Conservation (phyloP, 805 yeast genomes). For the Naumovozyma dairenensis region DNA sequence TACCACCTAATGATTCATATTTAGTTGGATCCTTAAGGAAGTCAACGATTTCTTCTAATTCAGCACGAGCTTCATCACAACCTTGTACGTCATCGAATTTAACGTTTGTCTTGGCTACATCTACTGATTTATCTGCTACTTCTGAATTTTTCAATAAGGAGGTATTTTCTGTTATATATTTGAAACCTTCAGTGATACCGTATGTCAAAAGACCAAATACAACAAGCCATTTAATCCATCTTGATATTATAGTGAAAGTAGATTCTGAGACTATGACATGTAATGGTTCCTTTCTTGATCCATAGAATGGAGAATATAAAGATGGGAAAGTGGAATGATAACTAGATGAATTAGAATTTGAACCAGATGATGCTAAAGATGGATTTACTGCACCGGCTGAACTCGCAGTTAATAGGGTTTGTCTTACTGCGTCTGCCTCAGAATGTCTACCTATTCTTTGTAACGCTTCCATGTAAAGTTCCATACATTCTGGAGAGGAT, state of each 20-base stretch:
- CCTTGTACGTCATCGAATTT: constrained; percentile 92
- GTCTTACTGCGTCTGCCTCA: constrained; percentile 62
- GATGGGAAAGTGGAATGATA: constrained; percentile 23
- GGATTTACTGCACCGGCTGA: constrained; percentile 29
- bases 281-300: constrained; percentile 71
- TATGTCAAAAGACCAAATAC: constrained; percentile 74
- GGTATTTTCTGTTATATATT: constrained; percentile 74
- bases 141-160: constrained; percentile 54
- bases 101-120: constrained; percentile 76
- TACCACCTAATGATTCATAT: constrained; percentile 95
- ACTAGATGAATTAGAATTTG: constrained; percentile 12
- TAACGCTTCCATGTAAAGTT: constrained; percentile 71
- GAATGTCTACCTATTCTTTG: constrained; percentile 64
- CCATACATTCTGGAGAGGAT: constrained; percentile 66
- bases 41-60: constrained; percentile 95
- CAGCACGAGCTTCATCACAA: constrained; percentile 96
- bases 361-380: constrained; percentile 22
- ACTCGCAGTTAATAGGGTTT: constrained; percentile 33
- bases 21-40: constrained; percentile 92
- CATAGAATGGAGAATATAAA: constrained; percentile 33
- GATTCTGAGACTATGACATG: constrained; percentile 92
- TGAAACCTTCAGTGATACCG: constrained; percentile 70
- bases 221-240: constrained; percentile 82
- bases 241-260: constrained; percentile 62
- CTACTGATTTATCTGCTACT: constrained; percentile 67